Base-by-base conservation (phyloP, 2,329 filamentous ascomycete genomes). In the Colletotrichum camelliae region DNA sequence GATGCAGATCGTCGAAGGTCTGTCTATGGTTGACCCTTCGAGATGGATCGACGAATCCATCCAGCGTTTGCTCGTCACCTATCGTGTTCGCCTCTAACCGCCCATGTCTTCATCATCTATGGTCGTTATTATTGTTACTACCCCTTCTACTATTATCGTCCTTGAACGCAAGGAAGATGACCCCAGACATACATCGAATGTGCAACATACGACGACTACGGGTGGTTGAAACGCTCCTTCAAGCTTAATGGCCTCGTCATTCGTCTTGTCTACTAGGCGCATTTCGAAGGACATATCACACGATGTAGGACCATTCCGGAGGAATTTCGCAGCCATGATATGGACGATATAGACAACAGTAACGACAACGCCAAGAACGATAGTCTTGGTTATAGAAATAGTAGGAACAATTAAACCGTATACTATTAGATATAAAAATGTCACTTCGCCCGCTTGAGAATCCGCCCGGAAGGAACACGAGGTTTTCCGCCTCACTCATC, bases 341-440 rank as follows among this genome's bases (percentile, higher is more conserved):
- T 48, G 1, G 39, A 48, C 39, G 5, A 48, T 48, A 6, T n/a
- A 48, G 1, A 48, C 18, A 48, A 5, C 39, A n/a, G 1, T 12
- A n/a, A 48, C 39, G 18, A 7, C 39, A 48, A 48, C 9, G 5
- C 5, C 39, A 48, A n/a, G 39, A 48, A 48, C 10, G 9, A 48
- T 48, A 6, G 18, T 5, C n/a, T n/a, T 12, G 1, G 3, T n/a
- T n/a, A 5, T n/a, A 12, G 1, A 43, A 48, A n/a, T n/a, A n/a
- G 39, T 12, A 4, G 18, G 18, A 12, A 48, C 1, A 6, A n/a
- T 48, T n/a, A 6, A 39, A n/a, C 3, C 39, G 18, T 5, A n/a
- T n/a, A 12, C 39, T 48, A n/a, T 48, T n/a, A 48, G 1, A n/a
- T 48, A 6, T 12, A n/a, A 0, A 12, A n/a, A 48, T 48, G 18